These are phyloP conservation scores for Backusella psychrophila DNA, from an alignment of 192 early-diverging fungal species.

Conservation along the genomic window DNA sequence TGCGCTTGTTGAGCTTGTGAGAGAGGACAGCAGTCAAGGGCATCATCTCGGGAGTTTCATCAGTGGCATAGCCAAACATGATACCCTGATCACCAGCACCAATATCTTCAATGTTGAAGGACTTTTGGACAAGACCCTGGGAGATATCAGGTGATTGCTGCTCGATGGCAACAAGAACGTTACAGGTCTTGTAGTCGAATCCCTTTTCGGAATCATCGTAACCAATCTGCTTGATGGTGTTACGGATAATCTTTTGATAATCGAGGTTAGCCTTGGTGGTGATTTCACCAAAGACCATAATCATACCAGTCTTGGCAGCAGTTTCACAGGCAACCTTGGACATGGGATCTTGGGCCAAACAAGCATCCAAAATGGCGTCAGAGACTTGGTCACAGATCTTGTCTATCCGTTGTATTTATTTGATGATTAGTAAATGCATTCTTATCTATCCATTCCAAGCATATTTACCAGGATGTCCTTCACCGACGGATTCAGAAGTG, in stretches of 20 bases:
- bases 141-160: constrained; percentile 99
- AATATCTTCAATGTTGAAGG: constrained; percentile 90
- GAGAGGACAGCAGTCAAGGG: constrained; percentile 92
- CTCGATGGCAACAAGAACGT: constrained; percentile 99
- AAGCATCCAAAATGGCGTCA: constrained; percentile 97
- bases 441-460: background rate
- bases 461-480: constrained; percentile 91
- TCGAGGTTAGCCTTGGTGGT: constrained; percentile 97
- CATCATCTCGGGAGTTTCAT: constrained; percentile 99
- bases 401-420: constrained; percentile 51
- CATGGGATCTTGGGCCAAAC: constrained; percentile 88
- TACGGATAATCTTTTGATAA: constrained; percentile 99
- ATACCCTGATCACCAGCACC: constrained; percentile 99
- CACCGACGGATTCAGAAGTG: constrained; percentile 99
- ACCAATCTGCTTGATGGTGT: constrained; percentile 98
- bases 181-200: constrained; percentile 99
- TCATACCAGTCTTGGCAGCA: constrained; percentile 99
- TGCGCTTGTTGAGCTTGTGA: constrained; percentile 97
- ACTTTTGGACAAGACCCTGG: constrained; percentile 94
- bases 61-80: constrained; percentile 95
- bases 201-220: constrained; percentile 99
- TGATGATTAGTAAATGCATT: background rate
- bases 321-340: constrained; percentile 99
- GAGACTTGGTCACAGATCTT: constrained; percentile 99
- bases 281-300: constrained; percentile 99